Evolutionary conservation across 2,329 filamentous ascomycete species (phyloP).

Genomic region (Fusarium denticulatum): DNA sequence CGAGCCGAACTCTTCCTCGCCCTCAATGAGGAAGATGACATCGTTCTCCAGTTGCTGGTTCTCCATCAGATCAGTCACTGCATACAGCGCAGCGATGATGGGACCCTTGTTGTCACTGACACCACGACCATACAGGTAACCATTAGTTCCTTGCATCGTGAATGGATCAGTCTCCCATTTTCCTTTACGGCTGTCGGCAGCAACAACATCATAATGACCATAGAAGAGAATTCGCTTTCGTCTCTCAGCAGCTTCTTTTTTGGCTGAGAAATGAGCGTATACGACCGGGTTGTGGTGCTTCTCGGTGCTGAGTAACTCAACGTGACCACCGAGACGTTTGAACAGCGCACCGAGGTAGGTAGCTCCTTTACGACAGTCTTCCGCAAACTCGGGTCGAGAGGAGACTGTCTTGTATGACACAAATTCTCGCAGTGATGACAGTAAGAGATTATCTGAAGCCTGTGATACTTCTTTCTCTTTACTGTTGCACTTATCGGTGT

Average conservation of each 20-base stretch:
- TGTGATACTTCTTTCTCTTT: conserved; percentile 54
- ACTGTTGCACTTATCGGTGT: conserved; percentile 47
- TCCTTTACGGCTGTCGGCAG: conserved; percentile 81
- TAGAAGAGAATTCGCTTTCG: conserved; percentile 95
- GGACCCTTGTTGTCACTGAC: conserved; percentile 98
- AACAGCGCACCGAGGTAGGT: conserved; percentile 91
- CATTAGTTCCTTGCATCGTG: conserved; percentile 86
- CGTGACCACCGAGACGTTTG: conserved; percentile 88
- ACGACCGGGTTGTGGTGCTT: conserved; percentile 91
- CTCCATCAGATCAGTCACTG: conserved; percentile 87
- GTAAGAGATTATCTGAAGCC: conserved; percentile 61
- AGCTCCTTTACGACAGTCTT: conserved; percentile 92
- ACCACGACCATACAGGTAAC: conserved; percentile 94
- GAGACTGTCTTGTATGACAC: conserved; percentile 93
- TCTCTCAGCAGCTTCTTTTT: conserved; percentile 69
- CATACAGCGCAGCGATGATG: conserved; percentile 92
- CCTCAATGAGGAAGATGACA: conserved; percentile 93
- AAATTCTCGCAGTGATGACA: conserved; percentile 83
- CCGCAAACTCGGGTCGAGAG: conserved; percentile 83
- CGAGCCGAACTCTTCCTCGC: conserved; percentile 95
- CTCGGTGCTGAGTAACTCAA: conserved; percentile 87
- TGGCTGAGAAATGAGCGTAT: conserved; percentile 85
- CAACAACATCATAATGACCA: conserved; percentile 96
- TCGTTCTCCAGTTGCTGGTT: conserved; percentile 87
- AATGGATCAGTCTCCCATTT: conserved; percentile 94